Conservation (phyloP, 2,329 filamentous ascomycete genomes). For the Hypoxylon sp. region DNA sequence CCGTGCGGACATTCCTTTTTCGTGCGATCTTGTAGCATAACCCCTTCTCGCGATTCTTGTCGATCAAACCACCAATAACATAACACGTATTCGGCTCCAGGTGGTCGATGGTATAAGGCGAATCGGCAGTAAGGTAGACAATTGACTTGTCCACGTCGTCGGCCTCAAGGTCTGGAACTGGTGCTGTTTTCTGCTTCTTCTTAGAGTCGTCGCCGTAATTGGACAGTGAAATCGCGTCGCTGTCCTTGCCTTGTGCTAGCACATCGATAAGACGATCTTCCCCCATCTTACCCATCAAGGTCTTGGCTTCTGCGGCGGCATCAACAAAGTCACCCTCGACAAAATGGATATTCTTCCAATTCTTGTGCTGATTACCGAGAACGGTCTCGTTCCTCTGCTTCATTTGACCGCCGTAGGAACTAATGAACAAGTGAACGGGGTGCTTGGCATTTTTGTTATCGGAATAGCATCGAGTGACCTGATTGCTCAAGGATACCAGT, state of each 20-base stretch:
- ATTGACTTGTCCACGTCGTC: slow-evolving; percentile 64
- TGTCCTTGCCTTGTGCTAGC: slow-evolving; percentile 61
- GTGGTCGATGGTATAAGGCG: slow-evolving; percentile 84
- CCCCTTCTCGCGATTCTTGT: slow-evolving; percentile 96
- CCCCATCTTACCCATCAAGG: slow-evolving; percentile 72
- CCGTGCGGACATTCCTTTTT: slow-evolving; percentile 84
- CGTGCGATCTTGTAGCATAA: slow-evolving; percentile 88
- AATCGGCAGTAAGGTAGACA: slow-evolving; percentile 93
- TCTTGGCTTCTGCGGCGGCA: slow-evolving; percentile 75
- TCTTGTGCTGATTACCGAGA: slow-evolving; percentile 77
- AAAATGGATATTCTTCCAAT: slow-evolving; percentile 85
- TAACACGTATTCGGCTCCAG: slow-evolving; percentile 92
- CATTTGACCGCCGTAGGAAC: slow-evolving; percentile 82
- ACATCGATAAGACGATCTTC: slow-evolving; percentile 73
- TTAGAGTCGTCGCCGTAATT: slow-evolving; percentile 53
- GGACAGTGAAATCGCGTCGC: slow-evolving; percentile 54
- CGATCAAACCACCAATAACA: slow-evolving; percentile 93
- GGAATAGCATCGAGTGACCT: slow-evolving; percentile 90
- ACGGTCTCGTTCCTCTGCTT: slow-evolving; percentile 84
- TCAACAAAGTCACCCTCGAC: slow-evolving; percentile 80
- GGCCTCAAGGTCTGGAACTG: slow-evolving; percentile 49
- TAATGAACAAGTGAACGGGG: slow-evolving; percentile 80
- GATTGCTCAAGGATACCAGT: slow-evolving; percentile 82
- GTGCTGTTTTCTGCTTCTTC: slow-evolving; percentile 52
- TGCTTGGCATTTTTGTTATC: slow-evolving; percentile 82